A percentile compares a stretch with the other conserved stretches of the same genome.
phyloP scores from a whole-genome alignment of 768 basidiomycete species.

The Tricholoma matsutake region DNA sequence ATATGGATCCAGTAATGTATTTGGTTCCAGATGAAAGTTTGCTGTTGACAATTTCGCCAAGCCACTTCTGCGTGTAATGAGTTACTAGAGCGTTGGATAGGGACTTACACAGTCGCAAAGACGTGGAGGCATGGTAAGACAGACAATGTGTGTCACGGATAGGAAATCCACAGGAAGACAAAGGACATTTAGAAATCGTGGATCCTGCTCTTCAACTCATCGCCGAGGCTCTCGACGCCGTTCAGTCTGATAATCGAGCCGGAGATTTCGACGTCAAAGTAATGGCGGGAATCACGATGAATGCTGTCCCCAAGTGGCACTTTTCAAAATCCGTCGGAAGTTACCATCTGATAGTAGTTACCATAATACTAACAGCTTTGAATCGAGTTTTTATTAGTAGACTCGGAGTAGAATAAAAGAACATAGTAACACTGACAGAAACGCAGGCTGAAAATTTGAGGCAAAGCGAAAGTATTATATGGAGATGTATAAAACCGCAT shows the following conservation, averaged over 20 bases:
- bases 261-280: conserved; percentile 11
- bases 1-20: conserved; percentile 22
- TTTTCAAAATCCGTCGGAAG: no score
- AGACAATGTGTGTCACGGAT: conserved; percentile 29
- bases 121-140: conserved; percentile 18
- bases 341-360: no score
- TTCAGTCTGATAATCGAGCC: background rate
- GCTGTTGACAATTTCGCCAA: conserved; percentile 34
- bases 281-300: conserved; percentile 30
- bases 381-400: no score
- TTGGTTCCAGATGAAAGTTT: conserved; percentile 20
- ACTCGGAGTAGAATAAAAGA: no score
- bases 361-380: no score
- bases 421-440: no score
- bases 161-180: no score
- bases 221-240: background rate
- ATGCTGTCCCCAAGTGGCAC: conserved; percentile 24
- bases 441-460: no score
- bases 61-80: conserved; percentile 21
- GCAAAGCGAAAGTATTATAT: no score
- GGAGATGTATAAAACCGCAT: no score
- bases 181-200: conserved; percentile 6
- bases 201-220: conserved; percentile 5
- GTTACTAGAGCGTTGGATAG: conserved; percentile 15
- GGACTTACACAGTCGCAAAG: conserved; percentile 19